Conservation (phyloP, 306 rosid genomes). For the Lablab purpureus region DNA sequence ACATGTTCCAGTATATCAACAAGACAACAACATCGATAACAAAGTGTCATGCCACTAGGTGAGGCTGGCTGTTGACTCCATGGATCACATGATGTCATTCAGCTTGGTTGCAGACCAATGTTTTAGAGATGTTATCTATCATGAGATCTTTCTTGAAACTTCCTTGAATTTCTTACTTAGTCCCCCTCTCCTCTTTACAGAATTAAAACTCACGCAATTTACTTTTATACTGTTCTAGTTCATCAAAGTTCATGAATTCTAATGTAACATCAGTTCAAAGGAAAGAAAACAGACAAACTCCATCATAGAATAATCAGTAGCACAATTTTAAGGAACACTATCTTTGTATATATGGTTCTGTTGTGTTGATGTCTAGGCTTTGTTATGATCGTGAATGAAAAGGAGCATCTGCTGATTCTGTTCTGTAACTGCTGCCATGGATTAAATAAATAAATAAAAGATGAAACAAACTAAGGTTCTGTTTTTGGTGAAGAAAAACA, state of each 20-base stretch:
- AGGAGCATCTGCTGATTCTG: constrained; percentile 6
- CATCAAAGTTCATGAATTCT: constrained; percentile 17
- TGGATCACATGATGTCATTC: not conserved
- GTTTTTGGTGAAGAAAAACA: constrained; percentile 3
- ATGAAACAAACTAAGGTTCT: not conserved
- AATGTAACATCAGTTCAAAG: not conserved
- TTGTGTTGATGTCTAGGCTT: not conserved
- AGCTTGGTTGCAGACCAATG: not conserved
- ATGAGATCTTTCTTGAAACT: not conserved
- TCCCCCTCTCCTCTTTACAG: not conserved
- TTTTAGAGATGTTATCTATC: not conserved
- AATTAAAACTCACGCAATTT: not conserved
- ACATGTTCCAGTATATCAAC: constrained; percentile 4
- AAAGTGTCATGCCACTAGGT: not conserved
- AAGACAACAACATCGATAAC: not conserved
- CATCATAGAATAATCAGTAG: not conserved
- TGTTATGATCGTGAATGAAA: constrained; percentile 9
- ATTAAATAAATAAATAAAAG: not conserved
- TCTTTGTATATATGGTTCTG: not conserved
- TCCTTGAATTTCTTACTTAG: not conserved
- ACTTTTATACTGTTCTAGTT: constrained; percentile 14
- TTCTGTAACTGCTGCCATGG: constrained; percentile 22
- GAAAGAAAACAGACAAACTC: not conserved
- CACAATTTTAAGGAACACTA: not conserved
- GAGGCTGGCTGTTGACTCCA: not conserved